Evolutionary conservation across 2,329 filamentous ascomycete species (phyloP).

Genomic region (Didymellaceae sp.): DNA sequence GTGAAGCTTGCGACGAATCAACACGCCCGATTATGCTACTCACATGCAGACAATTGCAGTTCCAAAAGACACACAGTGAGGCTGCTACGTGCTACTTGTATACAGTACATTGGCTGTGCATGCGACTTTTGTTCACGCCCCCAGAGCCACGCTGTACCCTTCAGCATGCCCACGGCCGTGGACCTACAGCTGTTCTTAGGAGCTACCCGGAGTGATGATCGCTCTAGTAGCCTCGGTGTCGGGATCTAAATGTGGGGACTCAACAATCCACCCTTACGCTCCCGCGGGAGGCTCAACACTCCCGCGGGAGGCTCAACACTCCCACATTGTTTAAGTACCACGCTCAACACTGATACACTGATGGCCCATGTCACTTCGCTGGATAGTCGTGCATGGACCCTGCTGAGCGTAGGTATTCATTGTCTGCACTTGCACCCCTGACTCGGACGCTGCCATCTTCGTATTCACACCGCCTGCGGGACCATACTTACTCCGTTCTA

Average conservation of each 20-base stretch:
- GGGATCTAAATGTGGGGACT: not conserved
- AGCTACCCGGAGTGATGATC: not conserved
- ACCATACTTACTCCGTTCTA: too few relatives aligned
- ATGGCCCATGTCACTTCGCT: not conserved
- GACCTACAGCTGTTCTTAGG: not conserved
- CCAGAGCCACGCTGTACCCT: not conserved
- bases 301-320: conserved; percentile 4
- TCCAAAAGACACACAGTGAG: not conserved
- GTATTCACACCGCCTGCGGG: too few relatives aligned
- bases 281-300: conserved; percentile 1
- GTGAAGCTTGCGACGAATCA: conserved; percentile 20
- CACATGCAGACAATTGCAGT: not conserved
- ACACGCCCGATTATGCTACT: not conserved
- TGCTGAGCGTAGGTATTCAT: too few relatives aligned
- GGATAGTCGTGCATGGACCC: not conserved
- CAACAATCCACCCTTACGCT: conserved; percentile 3
- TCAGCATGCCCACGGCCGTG: conserved; percentile 4
- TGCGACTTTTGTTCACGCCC: too few relatives aligned
- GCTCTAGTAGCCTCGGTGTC: conserved; percentile 1
- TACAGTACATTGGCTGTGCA: too few relatives aligned
- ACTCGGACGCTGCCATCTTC: too few relatives aligned
- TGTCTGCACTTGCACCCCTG: too few relatives aligned
- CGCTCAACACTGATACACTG: conserved; percentile 1
- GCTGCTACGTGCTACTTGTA: too few relatives aligned
- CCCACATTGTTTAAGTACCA: not conserved